These are phyloP conservation scores for Zalaria sp. DNA, from an alignment of 2,329 filamentous ascomycete species.

Conservation along the genomic window DNA sequence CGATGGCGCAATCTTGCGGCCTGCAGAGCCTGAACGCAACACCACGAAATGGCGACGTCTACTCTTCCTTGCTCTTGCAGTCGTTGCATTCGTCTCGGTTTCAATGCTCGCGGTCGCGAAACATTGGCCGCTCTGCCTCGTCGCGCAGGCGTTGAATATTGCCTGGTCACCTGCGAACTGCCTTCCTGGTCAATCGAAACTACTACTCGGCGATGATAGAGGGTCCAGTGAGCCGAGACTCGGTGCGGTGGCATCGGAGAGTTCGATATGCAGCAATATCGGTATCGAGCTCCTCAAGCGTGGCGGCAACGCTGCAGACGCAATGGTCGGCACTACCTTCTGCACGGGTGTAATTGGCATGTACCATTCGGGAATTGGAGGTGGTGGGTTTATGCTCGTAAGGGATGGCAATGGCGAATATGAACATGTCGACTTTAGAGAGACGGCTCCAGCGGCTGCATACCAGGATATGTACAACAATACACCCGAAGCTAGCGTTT, in stretches of 20 bases:
- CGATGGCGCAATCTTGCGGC: no score
- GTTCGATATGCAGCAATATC: slow-evolving; percentile 29
- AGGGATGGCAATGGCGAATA: slow-evolving; percentile 59
- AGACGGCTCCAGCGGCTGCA: slow-evolving; percentile 71
- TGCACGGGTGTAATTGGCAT: slow-evolving; percentile 35
- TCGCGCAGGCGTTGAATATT: no score
- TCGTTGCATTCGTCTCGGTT: no score
- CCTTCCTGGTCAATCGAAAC: no score
- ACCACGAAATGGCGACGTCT: no score
- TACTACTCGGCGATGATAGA: no score
- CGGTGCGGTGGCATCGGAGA: slow-evolving; percentile 33
- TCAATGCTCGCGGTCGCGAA: no score
- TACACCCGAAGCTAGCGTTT: slow-evolving; percentile 51
- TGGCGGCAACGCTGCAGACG: slow-evolving; percentile 39
- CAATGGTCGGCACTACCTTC: slow-evolving; percentile 30
- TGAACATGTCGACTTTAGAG: slow-evolving; percentile 80
- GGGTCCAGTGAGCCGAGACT: slow-evolving; percentile 5
- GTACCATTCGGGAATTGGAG: slow-evolving; percentile 56
- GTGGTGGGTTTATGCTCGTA: slow-evolving; percentile 81
- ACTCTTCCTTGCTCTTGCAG: no score
- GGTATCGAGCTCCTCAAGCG: slow-evolving; percentile 29
- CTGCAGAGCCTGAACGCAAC: no score
- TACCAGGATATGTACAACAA: slow-evolving; percentile 73
- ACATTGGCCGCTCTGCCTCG: no score
- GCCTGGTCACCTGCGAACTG: no score